phyloP scores from a whole-genome alignment of 768 basidiomycete genomes.

The Tulasnella sp. region DNA sequence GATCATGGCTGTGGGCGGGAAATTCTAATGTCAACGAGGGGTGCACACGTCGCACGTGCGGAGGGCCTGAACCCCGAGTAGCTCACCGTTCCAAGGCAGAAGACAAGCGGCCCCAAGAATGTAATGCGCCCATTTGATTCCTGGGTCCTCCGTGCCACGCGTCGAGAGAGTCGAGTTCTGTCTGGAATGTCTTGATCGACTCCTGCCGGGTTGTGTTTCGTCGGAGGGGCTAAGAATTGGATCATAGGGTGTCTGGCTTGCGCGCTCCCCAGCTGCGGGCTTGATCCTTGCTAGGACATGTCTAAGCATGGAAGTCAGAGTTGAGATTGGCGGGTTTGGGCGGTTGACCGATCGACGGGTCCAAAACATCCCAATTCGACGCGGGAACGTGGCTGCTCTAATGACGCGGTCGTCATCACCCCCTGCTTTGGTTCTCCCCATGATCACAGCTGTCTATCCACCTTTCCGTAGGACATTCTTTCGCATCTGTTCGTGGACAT shows the following conservation, averaged over 20 bases:
- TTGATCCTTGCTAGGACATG: background rate
- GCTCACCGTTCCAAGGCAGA: conserved; percentile 84
- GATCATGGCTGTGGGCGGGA: conserved; percentile 59
- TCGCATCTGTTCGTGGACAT: too few species aligned
- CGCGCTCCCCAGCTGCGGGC: background rate
- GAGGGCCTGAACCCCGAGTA: background rate
- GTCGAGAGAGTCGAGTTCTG: conserved; percentile 9
- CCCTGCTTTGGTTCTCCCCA: too few species aligned
- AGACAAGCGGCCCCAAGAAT: conserved; percentile 73
- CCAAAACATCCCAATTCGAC: background rate
- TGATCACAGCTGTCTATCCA: too few species aligned
- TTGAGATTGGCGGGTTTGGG: background rate
- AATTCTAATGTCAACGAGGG: background rate
- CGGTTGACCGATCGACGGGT: background rate
- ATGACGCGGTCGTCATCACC: too few species aligned
- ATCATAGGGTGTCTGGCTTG: background rate
- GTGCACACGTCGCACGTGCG: background rate
- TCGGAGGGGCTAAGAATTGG: conserved; percentile 10
- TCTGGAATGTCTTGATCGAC: background rate
- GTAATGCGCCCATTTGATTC: conserved; percentile 55
- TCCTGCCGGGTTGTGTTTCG: background rate
- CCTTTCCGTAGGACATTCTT: too few species aligned
- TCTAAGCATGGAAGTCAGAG: background rate
- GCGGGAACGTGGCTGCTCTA: background rate
- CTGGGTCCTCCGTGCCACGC: background rate